A percentile compares a stretch with the other conserved stretches of the same genome.
Evolutionary conservation across 2,329 filamentous ascomycete species (phyloP).

Genomic region (Trichoderma sp.): DNA sequence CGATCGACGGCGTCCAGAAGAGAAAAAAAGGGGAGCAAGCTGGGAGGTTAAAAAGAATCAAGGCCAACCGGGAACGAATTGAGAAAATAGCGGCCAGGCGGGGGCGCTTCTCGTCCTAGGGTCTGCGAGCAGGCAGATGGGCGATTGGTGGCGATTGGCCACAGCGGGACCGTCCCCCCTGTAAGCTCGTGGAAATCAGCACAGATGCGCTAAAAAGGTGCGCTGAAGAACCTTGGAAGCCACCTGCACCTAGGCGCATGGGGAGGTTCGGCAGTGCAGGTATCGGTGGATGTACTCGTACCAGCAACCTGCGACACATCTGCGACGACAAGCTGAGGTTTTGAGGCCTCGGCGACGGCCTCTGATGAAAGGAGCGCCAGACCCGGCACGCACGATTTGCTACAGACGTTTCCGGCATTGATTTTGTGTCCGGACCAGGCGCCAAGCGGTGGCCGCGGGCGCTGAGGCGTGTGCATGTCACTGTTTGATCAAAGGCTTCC

Average conservation of each 20-base stretch:
- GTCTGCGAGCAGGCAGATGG: not conserved
- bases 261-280: not conserved
- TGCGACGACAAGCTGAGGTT: not conserved
- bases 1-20: not conserved
- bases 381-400: not conserved
- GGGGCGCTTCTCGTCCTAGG: constrained; percentile 10
- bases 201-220: constrained; percentile 16
- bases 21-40: not conserved
- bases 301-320: constrained; percentile 8
- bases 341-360: not conserved
- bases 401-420: not conserved
- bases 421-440: not conserved
- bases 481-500: too few species aligned
- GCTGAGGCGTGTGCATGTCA: not conserved
- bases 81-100: constrained; percentile 12
- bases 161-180: constrained; percentile 12
- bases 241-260: too few species aligned
- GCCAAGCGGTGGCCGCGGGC: not conserved
- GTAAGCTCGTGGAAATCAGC: constrained; percentile 18
- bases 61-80: constrained; percentile 1
- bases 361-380: constrained; percentile 1
- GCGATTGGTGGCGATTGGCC: constrained; percentile 16
- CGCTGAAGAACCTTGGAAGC: constrained; percentile 19
- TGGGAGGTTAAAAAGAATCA: not conserved
- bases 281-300: not conserved